Percentiles rank a stretch among this genome's conserved stretches.
Evolutionary conservation across 2,329 filamentous ascomycete species (phyloP).

Genomic region (Aspergillus aculeatinus): DNA sequence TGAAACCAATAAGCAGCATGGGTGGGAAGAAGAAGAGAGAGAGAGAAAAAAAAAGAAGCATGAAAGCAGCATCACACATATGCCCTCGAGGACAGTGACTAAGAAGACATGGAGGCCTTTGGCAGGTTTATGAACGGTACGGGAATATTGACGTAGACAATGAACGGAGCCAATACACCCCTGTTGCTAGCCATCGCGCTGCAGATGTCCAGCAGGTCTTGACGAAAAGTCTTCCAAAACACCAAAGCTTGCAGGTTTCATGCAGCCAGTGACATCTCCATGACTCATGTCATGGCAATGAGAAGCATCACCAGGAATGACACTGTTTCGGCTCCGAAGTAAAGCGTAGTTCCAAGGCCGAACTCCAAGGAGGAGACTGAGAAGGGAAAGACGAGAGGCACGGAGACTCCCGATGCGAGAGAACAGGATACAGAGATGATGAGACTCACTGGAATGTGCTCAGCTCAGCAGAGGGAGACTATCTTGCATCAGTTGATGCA

Average conservation of each 20-base stretch:
- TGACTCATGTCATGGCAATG: not conserved
- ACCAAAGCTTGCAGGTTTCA: not conserved
- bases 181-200: not conserved
- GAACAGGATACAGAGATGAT: not conserved
- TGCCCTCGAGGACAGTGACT: not conserved
- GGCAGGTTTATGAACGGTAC: not conserved
- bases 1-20: conserved; percentile 10
- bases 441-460: conserved; percentile 25
- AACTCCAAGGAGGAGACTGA: conserved; percentile 1
- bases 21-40: conserved; percentile 10
- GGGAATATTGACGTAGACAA: not conserved
- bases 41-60: conserved; percentile 11
- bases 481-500: conserved; percentile 23
- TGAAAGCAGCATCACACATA: not conserved
- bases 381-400: not conserved
- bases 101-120: not conserved
- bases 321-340: not conserved
- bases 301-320: not conserved
- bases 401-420: not conserved
- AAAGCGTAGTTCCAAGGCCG: not conserved
- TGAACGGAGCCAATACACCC: not conserved
- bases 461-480: conserved; percentile 8
- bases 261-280: not conserved
- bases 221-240: not conserved
- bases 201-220: not conserved